phyloP scores from a whole-genome alignment of 108 stramenopile genomes.

The Epipyxis sp. region DNA sequence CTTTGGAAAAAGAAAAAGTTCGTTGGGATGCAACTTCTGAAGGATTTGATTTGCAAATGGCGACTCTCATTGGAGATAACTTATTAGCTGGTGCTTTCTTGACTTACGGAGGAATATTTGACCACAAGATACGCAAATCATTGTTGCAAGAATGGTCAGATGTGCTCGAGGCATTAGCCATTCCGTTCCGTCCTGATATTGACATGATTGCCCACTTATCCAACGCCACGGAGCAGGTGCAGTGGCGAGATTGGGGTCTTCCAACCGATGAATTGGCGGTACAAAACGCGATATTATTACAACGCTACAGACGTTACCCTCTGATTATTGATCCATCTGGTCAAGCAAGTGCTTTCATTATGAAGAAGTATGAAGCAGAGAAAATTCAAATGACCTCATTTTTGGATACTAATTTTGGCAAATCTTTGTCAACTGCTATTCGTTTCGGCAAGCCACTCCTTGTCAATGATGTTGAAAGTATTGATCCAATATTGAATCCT shows the following conservation, averaged over 20 bases:
- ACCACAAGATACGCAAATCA: slow-evolving; percentile 66
- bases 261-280: slow-evolving; percentile 82
- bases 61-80: slow-evolving; percentile 81
- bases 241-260: slow-evolving; percentile 80
- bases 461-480: slow-evolving; percentile 82
- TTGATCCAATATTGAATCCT: slow-evolving; percentile 95
- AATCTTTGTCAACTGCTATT: slow-evolving; percentile 89
- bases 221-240: slow-evolving; percentile 72
- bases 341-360: slow-evolving; percentile 76
- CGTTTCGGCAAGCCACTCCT: slow-evolving; percentile 93
- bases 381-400: slow-evolving; percentile 92
- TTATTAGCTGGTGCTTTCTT: slow-evolving; percentile 86
- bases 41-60: slow-evolving; percentile 73
- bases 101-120: slow-evolving; percentile 88
- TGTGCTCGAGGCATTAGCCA: slow-evolving; percentile 68
- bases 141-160: slow-evolving; percentile 74
- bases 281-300: slow-evolving; percentile 92
- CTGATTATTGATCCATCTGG: slow-evolving; percentile 98
- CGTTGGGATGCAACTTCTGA: slow-evolving; percentile 87
- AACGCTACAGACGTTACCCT: slow-evolving; percentile 79
- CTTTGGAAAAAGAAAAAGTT: slow-evolving; percentile 85
- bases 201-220: slow-evolving; percentile 81
- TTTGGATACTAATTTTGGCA: slow-evolving; percentile 93
- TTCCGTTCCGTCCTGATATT: slow-evolving; percentile 74
- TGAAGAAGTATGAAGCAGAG: slow-evolving; percentile 72